Evolutionary conservation across 129 eudicot species (phyloP).

Genomic region (Ambrosia artemisiifolia): DNA sequence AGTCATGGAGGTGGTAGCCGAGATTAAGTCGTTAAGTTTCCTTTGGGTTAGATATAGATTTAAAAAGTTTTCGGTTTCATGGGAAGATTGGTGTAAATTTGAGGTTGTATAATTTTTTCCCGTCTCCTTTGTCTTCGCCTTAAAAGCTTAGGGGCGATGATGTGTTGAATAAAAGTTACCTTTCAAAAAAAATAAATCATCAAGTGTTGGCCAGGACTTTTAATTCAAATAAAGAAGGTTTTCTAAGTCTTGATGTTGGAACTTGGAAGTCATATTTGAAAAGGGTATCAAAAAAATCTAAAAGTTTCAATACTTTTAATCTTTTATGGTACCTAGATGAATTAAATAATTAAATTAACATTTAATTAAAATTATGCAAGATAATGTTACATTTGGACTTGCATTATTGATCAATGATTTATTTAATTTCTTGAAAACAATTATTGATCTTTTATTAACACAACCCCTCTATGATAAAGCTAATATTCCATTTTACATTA

Average conservation of each 20-base stretch:
- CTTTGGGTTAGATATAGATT: no score
- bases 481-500: neutral
- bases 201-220: no score
- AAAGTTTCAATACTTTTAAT: neutral
- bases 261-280: neutral
- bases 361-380: neutral
- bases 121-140: no score
- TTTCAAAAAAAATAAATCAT: no score
- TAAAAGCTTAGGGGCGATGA: no score
- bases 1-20: no score
- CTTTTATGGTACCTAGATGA: neutral
- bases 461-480: neutral
- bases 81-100: no score
- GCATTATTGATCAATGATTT: slow-evolving; percentile 13
- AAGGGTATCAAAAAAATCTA: neutral
- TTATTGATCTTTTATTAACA: slow-evolving; percentile 7
- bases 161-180: no score
- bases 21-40: no score
- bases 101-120: no score
- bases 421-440: neutral
- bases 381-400: neutral
- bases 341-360: neutral
- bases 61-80: no score
- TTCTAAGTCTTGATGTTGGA: neutral
- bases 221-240: neutral